Evolutionary conservation across 2,329 filamentous ascomycete genomes (phyloP), one percentile per base, ranked within the genome.

Genomic region (Claviceps maximensis): DNA sequence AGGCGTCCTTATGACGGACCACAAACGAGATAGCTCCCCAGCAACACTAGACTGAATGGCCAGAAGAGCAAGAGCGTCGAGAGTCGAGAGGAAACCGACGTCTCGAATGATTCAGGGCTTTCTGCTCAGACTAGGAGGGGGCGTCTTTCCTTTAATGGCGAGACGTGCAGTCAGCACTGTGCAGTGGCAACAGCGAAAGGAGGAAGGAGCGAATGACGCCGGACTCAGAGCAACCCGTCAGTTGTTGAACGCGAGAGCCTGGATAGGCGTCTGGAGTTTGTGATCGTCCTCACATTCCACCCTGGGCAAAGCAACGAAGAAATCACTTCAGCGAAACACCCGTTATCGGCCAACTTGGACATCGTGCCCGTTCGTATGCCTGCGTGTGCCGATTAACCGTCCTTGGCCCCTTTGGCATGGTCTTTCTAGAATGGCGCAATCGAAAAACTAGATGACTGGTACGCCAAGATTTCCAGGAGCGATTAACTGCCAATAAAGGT

Each of bases 401-500:
- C 19, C n/a, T 19, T 27, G 13, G n/a, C 13, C 23, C 13, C 33
- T 48, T 25, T 12, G 4, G 40, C 36, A 8, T 6, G 21, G 17
- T 40, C 21, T 40, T 21, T 29, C 15, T 13, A 44, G 21, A 21
- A 47, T 21, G 10, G 47, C 21, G 15, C 31, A 25, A 25, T 40
- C 6, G 36, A 38, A 13, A 7, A 42, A 19, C 25, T 9, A 23
- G 9, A 33, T 8, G 45, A 15, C 15, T 13, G 51, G 13, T 15
- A 44, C 41, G 51, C 46, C 51, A 53, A 53, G 51, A 27, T 49
- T 17, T 15, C 10, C 36, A 27, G n/a, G 13, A 25, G 36, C 47
- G 7, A 53, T 53, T 53, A 38, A 53, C 51, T 40, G 46, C 51
- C 51, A 53, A 53, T 53, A 38, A 29, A 38, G 46, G n/a, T 36